Percentiles rank a stretch among this genome's conserved stretches.
These are phyloP conservation scores for Metschnikowia lunata DNA, from an alignment of 805 yeast species.

Conservation along the genomic window DNA sequence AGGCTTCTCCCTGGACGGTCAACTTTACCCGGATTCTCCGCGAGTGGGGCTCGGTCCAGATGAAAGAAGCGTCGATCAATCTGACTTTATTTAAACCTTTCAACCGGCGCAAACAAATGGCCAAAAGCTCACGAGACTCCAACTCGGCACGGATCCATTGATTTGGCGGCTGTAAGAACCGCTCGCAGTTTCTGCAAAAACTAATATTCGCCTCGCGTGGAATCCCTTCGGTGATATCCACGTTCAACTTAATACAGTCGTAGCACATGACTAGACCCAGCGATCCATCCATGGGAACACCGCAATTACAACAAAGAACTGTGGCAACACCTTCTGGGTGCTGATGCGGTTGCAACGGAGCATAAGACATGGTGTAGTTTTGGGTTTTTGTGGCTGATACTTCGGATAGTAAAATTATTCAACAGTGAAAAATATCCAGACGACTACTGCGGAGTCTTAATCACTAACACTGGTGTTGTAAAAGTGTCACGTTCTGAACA, in stretches of 20 bases:
- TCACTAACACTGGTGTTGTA: no score
- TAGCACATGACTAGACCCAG: conserved; percentile 91
- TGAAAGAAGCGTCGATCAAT: conserved; percentile 86
- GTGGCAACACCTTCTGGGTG: conserved; percentile 53
- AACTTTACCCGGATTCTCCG: conserved; percentile 87
- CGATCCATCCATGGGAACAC: conserved; percentile 96
- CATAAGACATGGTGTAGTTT: conserved; percentile 14
- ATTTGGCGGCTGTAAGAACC: conserved; percentile 90
- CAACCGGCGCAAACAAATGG: conserved; percentile 81
- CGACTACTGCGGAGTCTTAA: no score
- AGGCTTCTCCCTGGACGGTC: conserved; percentile 96
- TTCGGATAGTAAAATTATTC: not conserved
- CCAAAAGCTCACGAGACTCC: conserved; percentile 89
- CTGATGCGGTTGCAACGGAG: conserved; percentile 13
- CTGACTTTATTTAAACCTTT: conserved; percentile 85
- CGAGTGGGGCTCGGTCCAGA: conserved; percentile 99
- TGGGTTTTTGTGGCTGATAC: not conserved
- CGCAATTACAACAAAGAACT: conserved; percentile 96
- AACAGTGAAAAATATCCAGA: no score
- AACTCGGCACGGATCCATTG: conserved; percentile 90
- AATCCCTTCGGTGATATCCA: conserved; percentile 85
- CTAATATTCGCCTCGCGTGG: conserved; percentile 93
- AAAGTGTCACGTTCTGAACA: no score
- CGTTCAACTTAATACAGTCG: conserved; percentile 92
- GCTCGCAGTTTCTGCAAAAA: conserved; percentile 95